These are phyloP conservation scores for Blastocystis sp. DNA, from an alignment of 352 stramenopile species.

Conservation along the genomic window DNA sequence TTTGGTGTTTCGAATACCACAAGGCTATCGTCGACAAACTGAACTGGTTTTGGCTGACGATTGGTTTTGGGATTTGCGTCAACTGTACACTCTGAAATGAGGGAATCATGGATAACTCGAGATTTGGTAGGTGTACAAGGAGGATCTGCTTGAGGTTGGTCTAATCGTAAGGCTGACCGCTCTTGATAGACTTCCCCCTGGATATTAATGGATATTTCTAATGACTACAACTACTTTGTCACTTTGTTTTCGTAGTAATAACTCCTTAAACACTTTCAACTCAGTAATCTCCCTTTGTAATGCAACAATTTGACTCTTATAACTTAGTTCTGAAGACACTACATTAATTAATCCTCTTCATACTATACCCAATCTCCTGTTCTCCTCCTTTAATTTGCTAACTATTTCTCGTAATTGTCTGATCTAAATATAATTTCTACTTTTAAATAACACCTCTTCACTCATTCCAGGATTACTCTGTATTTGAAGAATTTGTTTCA, in stretches of 20 bases:
- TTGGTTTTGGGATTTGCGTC: not conserved
- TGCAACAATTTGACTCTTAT: not conserved
- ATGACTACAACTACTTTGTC: not conserved
- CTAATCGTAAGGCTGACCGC: not conserved
- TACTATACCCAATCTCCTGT: not conserved
- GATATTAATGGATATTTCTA: not conserved
- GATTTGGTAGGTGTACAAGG: not conserved
- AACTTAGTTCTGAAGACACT: not conserved
- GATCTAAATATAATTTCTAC: not conserved
- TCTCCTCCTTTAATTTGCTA: not conserved
- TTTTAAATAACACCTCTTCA: not conserved
- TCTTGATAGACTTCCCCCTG: not conserved
- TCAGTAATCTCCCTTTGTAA: not conserved
- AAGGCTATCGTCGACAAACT: constrained; percentile 37
- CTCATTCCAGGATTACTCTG: constrained; percentile 33
- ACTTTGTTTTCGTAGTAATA: not conserved
- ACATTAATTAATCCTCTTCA: not conserved
- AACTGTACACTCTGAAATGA: not conserved
- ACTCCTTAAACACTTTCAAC: constrained; percentile 20
- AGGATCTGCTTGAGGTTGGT: not conserved
- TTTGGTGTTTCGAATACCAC: not conserved
- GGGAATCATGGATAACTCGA: not conserved
- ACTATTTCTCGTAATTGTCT: constrained; percentile 4
- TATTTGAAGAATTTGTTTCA: not conserved
- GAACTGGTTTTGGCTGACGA: not conserved